Evolutionary conservation across 1,139 yeast species (phyloP), one percentile per base, ranked within the genome.

Genomic region (Pichia sp.): DNA sequence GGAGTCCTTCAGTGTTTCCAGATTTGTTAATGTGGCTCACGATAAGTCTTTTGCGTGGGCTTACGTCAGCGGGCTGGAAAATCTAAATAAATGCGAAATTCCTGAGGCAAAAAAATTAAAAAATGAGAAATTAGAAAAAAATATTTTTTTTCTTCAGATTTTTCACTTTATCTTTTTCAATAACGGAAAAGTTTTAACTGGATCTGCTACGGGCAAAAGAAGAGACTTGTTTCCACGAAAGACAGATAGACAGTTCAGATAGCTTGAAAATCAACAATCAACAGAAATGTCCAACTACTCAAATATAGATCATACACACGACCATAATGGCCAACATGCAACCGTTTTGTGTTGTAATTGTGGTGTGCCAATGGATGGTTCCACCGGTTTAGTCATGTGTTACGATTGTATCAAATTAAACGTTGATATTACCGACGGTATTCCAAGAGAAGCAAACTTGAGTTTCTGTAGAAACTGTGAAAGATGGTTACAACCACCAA

Each of bases 361-460:
- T 84, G 98, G 99, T 69, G 88, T 87, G 49, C 97, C 99, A 42
- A 88, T 94, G 81, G 98, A 93, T 65, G 98, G 98, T 40, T 87
- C 96, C 30, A 75, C 80, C 28, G 98, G 99, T 28, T 73, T 91
- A 54, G 96, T 90, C 28, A 90, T 93, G 96, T 94, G 99, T 72
- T 85, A 88, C 72, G 98, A 94, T 70, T 93, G 99, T 79, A 89
- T 93, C 66, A 88, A 89, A 68, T 72, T 91, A 61, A 89, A 91
- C 5, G 95, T 90, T 51, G 98, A 93, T 67, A 90, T 93, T 59
- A 90, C 99, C 1, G 90, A 85, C 59, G 97, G 96, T 42, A 91
- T 93, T 49, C 98, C 98, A 45, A 79, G 98, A 67, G 99, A 93
- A 67, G 90, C 96, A 15, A 85, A 85, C 59, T 74, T 93, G 44